phyloP scores from a whole-genome alignment of 192 early-diverging fungal species.

The Coemansia asiatica region DNA sequence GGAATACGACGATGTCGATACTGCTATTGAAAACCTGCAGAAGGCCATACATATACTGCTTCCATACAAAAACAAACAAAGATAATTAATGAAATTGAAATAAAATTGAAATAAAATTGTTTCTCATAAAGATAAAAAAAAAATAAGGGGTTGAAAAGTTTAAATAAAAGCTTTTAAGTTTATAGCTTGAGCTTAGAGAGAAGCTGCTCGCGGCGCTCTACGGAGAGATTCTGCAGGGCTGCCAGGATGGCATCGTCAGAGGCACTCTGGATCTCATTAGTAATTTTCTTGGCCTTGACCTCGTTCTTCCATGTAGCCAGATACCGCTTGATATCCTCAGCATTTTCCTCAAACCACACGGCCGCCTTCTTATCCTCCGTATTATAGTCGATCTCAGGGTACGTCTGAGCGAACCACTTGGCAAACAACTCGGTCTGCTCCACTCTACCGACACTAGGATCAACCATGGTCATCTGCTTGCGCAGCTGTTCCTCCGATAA shows the following conservation, averaged over 20 bases:
- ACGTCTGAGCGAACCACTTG: slow-evolving; percentile 60
- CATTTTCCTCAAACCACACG: slow-evolving; percentile 61
- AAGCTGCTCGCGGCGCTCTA: slow-evolving; percentile 44
- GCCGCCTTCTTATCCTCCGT: slow-evolving; percentile 61
- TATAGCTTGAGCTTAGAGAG: slow-evolving; percentile 24
- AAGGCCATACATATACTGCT: slow-evolving; percentile 60
- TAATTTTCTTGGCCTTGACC: slow-evolving; percentile 8
- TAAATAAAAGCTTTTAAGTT: not conserved
- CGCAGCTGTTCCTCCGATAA: slow-evolving; percentile 78
- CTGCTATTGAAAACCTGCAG: slow-evolving; percentile 75
- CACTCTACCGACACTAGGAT: slow-evolving; percentile 39
- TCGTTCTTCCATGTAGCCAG: slow-evolving; percentile 15
- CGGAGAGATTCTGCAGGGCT: slow-evolving; percentile 34
- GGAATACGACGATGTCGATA: slow-evolving; percentile 90
- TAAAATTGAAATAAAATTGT: not conserved
- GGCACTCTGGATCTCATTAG: slow-evolving; percentile 10
- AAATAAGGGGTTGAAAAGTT: no score
- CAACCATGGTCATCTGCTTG: slow-evolving; percentile 55
- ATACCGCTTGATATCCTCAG: not conserved
- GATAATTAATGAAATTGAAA: not conserved
- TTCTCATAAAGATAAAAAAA: no score
- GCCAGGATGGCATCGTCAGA: slow-evolving; percentile 43
- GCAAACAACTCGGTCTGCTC: slow-evolving; percentile 56
- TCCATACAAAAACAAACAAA: slow-evolving; percentile 23
- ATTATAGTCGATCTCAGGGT: slow-evolving; percentile 48